Base-by-base conservation (phyloP, 2,329 filamentous ascomycete genomes). In the Pseudogymnoascus sp. region DNA sequence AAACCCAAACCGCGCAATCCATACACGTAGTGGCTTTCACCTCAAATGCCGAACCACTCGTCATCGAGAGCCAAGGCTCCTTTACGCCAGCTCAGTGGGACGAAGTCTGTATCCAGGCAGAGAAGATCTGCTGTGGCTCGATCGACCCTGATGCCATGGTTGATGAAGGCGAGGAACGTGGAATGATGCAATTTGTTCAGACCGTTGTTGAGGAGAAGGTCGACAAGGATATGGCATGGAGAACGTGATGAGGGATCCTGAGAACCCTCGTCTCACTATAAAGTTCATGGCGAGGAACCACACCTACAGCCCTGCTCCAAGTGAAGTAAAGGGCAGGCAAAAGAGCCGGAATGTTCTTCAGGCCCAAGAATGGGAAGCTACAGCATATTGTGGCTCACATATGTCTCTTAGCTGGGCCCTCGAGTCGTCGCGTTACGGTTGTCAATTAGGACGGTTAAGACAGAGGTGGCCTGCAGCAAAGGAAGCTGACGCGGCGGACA, bases 21-120 rank as follows among this genome's bases (percentile, higher is more conserved):
- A 77, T 90, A 21, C 93, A 97, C 73, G 90, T 89, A n/a, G 81
- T 97, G 64, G 88, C 86, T 5, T 96, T 95, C 73, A 88, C 87
- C n/a, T 86, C 87, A 1, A 79, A 85, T 61, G 84, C 87, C 7
- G 86, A 90, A 64, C 77, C 96, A 61, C 76, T 97, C 21, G 76
- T 96, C 44, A 86, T 84, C 35, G 90, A 96, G 76, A 96, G 91
- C 70, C 86, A 93, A 70, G 93, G 93, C 0, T 76, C 77, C 3
- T 97, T 97, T 72, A 84, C 85, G 56, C 79, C 89, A 67, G 81
- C 85, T 13, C 86, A 88, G 67, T 97, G 93, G 91, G 84, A 91
- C 63, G 78, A 81, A 47, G 84, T 89, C 16, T 84, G 86, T 67
- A 81, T 86, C 65, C 77, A 80, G 50, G 91, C 89, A 35, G 81